Conservation (phyloP, 1,284 basidiomycete genomes). For the Apiotrichum laibachii region DNA sequence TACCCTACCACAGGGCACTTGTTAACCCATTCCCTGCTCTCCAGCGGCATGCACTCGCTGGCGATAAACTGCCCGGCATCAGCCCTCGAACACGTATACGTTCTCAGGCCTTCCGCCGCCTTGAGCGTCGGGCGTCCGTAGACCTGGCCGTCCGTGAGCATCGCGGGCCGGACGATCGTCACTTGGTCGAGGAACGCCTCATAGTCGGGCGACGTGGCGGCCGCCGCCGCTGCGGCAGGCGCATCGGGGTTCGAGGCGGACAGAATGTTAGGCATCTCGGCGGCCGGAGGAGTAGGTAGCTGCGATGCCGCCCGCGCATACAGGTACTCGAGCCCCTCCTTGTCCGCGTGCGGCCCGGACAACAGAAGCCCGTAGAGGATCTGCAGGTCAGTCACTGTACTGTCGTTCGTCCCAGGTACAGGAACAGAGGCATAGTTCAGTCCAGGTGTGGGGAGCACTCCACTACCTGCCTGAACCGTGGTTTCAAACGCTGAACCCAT, state of each 20-base stretch:
- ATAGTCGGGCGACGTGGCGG: constrained; percentile 6
- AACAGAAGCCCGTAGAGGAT: constrained; percentile 27
- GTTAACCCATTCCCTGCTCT: constrained; percentile 26
- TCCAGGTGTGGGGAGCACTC: background rate
- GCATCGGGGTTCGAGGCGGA: background rate
- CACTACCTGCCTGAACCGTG: no score
- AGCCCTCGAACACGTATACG: constrained; percentile 21
- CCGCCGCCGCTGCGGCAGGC: background rate
- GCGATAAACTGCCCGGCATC: constrained; percentile 29
- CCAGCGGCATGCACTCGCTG: constrained; percentile 21
- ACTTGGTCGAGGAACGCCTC: constrained; percentile 23
- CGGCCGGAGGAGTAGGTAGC: background rate
- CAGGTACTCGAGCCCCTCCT: constrained; percentile 32
- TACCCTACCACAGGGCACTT: constrained; percentile 28
- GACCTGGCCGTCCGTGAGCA: constrained; percentile 20
- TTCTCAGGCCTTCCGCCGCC: constrained; percentile 14
- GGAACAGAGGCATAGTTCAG: background rate
- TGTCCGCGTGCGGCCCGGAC: constrained; percentile 30
- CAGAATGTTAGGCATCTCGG: constrained; percentile 11
- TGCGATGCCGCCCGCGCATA: constrained; percentile 18
- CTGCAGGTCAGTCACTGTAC: constrained; percentile 7
- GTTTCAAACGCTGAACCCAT: no score
- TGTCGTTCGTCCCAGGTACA: no score
- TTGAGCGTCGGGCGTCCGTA: constrained; percentile 8
- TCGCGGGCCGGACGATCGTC: constrained; percentile 30